A percentile compares a stretch with the other conserved stretches of the same genome.
phyloP scores from a whole-genome alignment of 805 yeast species.

The Pichia nanzhaoensis region DNA sequence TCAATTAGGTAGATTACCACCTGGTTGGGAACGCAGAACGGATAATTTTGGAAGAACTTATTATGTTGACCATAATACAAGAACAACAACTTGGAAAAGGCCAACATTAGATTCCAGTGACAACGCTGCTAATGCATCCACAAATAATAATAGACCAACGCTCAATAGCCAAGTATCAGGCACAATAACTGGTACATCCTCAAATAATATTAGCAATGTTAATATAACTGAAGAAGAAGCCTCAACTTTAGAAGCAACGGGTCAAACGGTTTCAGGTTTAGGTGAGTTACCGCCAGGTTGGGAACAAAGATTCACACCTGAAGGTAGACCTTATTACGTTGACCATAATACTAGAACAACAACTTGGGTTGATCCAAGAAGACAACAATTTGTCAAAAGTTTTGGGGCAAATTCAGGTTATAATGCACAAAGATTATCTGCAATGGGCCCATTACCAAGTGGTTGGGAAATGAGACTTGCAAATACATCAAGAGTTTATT shows the following conservation, averaged over 20 bases:
- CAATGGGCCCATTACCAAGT: slow-evolving; percentile 93
- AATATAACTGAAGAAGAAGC: slow-evolving; percentile 21
- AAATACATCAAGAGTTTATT: slow-evolving; percentile 95
- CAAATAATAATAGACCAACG: slow-evolving; percentile 19
- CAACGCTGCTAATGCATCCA: slow-evolving; percentile 20
- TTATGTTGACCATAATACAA: slow-evolving; percentile 95
- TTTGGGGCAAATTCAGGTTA: slow-evolving; percentile 88
- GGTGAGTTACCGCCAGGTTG: slow-evolving; percentile 98
- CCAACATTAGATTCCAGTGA: slow-evolving; percentile 82
- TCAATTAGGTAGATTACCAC: slow-evolving; percentile 91
- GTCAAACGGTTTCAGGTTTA: slow-evolving; percentile 90
- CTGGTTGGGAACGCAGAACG: slow-evolving; percentile 99
- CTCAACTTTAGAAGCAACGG: slow-evolving; percentile 57
- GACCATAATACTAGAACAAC: slow-evolving; percentile 99
- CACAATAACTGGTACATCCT: slow-evolving; percentile 38
- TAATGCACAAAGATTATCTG: slow-evolving; percentile 97
- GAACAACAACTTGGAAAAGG: slow-evolving; percentile 98
- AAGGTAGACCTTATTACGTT: slow-evolving; percentile 96
- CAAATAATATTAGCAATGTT: slow-evolving; percentile 26
- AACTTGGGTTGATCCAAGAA: slow-evolving; percentile 99
- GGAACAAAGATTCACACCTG: slow-evolving; percentile 98
- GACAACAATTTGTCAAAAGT: slow-evolving; percentile 96
- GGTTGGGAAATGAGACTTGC: slow-evolving; percentile 99
- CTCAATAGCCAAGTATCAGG: slow-evolving; percentile 14
- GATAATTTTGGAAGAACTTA: slow-evolving; percentile 97